Evolutionary conservation across 2,329 filamentous ascomycete species (phyloP).

Genomic region (Eurotiales sp.): DNA sequence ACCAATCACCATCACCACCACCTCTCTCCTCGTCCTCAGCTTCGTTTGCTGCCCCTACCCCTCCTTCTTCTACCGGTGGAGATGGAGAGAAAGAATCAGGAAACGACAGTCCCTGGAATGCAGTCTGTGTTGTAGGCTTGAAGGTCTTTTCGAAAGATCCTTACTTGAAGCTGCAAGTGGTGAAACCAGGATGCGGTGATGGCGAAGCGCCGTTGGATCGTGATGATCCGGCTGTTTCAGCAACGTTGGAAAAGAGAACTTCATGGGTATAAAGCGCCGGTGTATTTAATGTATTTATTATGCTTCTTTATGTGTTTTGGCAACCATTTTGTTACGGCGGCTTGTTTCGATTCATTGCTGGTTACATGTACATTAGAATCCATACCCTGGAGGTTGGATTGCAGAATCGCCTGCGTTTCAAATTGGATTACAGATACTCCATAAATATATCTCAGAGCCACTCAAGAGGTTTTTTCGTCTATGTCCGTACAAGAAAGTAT

Average conservation of each 20-base stretch:
- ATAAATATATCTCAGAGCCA: no score
- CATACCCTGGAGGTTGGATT: not conserved
- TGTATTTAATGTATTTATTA: not conserved
- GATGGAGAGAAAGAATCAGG: constrained; percentile 20
- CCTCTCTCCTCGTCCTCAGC: not conserved
- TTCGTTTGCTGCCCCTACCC: not conserved
- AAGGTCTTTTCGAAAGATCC: constrained; percentile 55
- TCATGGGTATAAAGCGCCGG: not conserved
- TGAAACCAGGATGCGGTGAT: constrained; percentile 41
- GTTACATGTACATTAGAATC: not conserved
- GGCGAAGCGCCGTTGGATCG: constrained; percentile 38
- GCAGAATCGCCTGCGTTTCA: no score
- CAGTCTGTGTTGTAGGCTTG: constrained; percentile 57
- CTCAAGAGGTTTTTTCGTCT: no score
- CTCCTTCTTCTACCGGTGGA: constrained; percentile 13
- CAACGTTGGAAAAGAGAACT: constrained; percentile 12
- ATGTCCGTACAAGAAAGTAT: no score
- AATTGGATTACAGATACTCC: no score
- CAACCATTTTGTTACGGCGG: not conserved
- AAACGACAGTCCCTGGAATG: constrained; percentile 53
- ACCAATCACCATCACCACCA: constrained; percentile 20
- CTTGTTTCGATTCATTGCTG: not conserved
- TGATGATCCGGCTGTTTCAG: constrained; percentile 12
- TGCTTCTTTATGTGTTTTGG: not conserved
- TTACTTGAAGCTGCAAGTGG: constrained; percentile 49